Conservation (phyloP, 2,329 filamentous ascomycete species). For the Helotiales sp. region DNA sequence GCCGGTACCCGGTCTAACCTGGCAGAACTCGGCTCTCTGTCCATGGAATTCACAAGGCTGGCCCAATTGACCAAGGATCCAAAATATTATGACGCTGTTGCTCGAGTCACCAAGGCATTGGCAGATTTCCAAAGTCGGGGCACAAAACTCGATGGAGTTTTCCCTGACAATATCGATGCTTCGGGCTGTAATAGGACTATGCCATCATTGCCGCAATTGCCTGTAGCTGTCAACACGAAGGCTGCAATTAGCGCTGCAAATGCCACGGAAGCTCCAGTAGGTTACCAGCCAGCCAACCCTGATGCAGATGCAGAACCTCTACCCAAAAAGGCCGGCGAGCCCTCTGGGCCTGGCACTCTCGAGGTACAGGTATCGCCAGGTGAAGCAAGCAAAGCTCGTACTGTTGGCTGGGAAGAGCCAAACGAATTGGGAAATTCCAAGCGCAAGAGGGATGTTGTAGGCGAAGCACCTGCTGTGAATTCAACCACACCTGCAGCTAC, state of each 20-base stretch:
- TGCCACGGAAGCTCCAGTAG: slow-evolving; percentile 34
- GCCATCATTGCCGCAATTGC: slow-evolving; percentile 19
- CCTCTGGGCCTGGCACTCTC: slow-evolving; percentile 26
- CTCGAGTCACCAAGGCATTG: slow-evolving; percentile 81
- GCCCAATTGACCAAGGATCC: slow-evolving; percentile 81
- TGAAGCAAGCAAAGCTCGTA: slow-evolving; percentile 35
- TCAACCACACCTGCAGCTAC: slow-evolving; percentile 6
- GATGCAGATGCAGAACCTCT: slow-evolving; percentile 29
- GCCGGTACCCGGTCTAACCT: slow-evolving; percentile 62
- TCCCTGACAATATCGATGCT: slow-evolving; percentile 77
- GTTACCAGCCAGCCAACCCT: slow-evolving; percentile 39
- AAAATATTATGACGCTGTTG: slow-evolving; percentile 89
- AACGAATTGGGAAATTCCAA: slow-evolving; percentile 15
- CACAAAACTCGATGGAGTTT: slow-evolving; percentile 77
- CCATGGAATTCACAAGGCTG: slow-evolving; percentile 87
- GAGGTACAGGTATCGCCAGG: slow-evolving; percentile 41
- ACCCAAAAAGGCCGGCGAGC: slow-evolving; percentile 30
- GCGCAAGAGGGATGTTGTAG: slow-evolving; percentile 27
- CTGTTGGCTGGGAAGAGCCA: slow-evolving; percentile 35
- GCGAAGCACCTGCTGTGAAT: background rate
- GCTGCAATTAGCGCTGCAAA: slow-evolving; percentile 12
- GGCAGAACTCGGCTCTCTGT: slow-evolving; percentile 68
- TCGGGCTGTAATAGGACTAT: slow-evolving; percentile 69
- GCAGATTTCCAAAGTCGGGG: slow-evolving; percentile 72
- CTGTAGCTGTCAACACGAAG: slow-evolving; percentile 16